Percentiles rank a stretch among this genome's conserved stretches.
Conservation (phyloP, 257 asterid species). For the Ilex asprella region DNA sequence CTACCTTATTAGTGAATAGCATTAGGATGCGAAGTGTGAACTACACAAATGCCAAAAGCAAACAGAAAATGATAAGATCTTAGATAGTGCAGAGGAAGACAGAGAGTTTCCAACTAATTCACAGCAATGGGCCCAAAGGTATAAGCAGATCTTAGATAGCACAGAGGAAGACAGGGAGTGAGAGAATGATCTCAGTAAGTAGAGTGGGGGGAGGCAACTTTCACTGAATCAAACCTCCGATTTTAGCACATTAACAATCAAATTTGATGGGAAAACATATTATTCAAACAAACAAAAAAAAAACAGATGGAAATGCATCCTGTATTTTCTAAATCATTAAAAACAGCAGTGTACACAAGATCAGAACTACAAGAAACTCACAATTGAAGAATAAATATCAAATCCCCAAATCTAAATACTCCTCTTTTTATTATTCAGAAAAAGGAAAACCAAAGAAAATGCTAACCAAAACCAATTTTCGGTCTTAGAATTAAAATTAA, state of each 20-base stretch:
- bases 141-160: not conserved
- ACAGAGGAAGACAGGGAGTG: not conserved
- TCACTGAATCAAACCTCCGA: not conserved
- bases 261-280: too few relatives aligned
- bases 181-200: not conserved
- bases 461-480: too few relatives aligned
- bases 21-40: too few relatives aligned
- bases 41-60: too few relatives aligned
- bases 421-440: too few relatives aligned
- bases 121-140: not conserved
- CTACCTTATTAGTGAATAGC: too few relatives aligned
- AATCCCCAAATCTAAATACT: not conserved
- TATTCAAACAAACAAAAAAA: too few relatives aligned
- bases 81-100: too few relatives aligned
- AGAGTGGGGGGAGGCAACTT: not conserved
- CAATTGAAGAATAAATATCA: not conserved
- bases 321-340: not conserved
- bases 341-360: not conserved
- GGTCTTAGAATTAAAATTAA: too few relatives aligned
- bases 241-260: not conserved
- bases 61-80: too few relatives aligned
- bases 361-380: not conserved
- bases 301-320: too few relatives aligned
- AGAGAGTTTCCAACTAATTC: not conserved
- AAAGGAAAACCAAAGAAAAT: too few relatives aligned